A percentile compares a stretch with the other conserved stretches of the same genome.
Conservation (phyloP, 2,329 filamentous ascomycete genomes). For the Trichoderma asperellum region DNA sequence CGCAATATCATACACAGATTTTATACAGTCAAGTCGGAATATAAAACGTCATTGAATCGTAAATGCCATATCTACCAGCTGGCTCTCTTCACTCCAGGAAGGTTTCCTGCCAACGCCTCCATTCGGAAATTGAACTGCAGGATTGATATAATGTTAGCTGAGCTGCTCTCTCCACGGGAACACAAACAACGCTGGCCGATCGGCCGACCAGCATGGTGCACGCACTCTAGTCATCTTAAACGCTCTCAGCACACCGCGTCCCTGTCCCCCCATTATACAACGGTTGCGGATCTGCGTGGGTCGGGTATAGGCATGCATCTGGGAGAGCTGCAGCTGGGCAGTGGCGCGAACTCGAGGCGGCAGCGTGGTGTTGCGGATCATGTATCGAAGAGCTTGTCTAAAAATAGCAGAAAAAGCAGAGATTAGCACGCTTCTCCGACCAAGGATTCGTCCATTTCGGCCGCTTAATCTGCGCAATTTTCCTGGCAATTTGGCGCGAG, state of each 20-base stretch:
- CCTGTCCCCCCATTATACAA: conserved; percentile 89
- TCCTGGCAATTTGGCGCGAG: conserved; percentile 27
- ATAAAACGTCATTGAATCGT: conserved; percentile 10
- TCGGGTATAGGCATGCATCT: conserved; percentile 96
- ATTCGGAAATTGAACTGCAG: conserved; percentile 89
- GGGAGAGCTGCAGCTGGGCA: conserved; percentile 87
- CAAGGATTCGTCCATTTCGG: not conserved
- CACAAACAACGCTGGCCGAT: not conserved
- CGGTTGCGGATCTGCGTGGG: conserved; percentile 93
- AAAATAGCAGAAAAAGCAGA: conserved; percentile 1
- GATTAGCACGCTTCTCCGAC: conserved; percentile 12
- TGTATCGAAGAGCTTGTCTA: conserved; percentile 91
- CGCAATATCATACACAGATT: conserved; percentile 22
- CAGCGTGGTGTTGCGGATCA: conserved; percentile 89
- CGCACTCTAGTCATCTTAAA: conserved; percentile 86
- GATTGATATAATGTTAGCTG: not conserved
- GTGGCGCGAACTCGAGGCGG: conserved; percentile 81
- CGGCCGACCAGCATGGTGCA: not conserved
- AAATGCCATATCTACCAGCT: conserved; percentile 71
- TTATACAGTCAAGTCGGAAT: conserved; percentile 11
- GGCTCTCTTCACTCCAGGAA: conserved; percentile 94
- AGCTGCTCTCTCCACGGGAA: not conserved
- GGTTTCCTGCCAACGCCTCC: conserved; percentile 79
- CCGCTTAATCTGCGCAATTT: not conserved
- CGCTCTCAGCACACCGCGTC: conserved; percentile 85